Conservation (phyloP, 352 stramenopile species). For the Pythium phragmitis region DNA sequence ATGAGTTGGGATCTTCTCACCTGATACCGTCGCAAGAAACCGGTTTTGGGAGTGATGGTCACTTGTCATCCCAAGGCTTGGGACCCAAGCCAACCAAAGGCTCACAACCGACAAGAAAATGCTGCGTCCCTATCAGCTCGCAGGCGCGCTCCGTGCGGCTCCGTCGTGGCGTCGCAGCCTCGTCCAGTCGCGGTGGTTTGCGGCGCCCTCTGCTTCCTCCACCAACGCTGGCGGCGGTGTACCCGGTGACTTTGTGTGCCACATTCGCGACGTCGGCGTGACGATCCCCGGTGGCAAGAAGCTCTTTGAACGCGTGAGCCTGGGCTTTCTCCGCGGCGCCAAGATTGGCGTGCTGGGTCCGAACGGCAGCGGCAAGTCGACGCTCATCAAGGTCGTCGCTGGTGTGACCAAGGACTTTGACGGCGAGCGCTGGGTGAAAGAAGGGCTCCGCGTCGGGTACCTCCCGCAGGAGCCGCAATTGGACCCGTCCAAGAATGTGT, state of each 20-base stretch:
- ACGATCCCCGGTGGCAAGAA: conserved; percentile 81
- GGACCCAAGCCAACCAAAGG: background rate
- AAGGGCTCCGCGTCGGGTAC: conserved; percentile 85
- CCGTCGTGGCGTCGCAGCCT: background rate
- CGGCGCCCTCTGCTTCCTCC: background rate
- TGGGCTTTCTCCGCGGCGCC: conserved; percentile 87
- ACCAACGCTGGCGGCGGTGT: conserved; percentile 75
- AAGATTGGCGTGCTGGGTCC: conserved; percentile 95
- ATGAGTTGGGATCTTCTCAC: conserved; percentile 10
- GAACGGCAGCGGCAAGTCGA: conserved; percentile 96
- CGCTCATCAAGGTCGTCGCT: conserved; percentile 95
- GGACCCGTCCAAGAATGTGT: conserved; percentile 84
- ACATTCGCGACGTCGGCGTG: conserved; percentile 72
- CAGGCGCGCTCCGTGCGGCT: background rate
- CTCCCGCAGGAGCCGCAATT: conserved; percentile 85
- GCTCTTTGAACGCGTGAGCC: conserved; percentile 77
- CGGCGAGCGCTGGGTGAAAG: conserved; percentile 87
- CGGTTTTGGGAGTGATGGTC: conserved; percentile 9
- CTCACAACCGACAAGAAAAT: background rate
- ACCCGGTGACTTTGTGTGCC: conserved; percentile 82
- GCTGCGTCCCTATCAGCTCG: background rate
- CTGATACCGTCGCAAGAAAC: background rate
- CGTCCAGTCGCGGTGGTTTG: conserved; percentile 13
- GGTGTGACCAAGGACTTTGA: conserved; percentile 88
- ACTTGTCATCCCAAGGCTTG: background rate